Conservation (phyloP, 768 basidiomycete genomes). For the Hygrocybe coccinea region DNA sequence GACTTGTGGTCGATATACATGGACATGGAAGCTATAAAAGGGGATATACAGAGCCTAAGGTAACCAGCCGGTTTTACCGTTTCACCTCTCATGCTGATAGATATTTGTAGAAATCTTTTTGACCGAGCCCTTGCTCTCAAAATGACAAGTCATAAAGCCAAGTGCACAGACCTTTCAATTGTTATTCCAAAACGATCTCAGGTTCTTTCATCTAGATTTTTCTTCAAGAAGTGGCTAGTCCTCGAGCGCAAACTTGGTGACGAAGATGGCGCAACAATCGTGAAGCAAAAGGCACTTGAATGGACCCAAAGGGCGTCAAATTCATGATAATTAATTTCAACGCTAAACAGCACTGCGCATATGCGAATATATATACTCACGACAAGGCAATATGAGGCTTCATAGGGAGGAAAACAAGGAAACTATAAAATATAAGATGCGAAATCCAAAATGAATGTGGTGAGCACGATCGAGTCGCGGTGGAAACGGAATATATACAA, state of each 20-base stretch:
- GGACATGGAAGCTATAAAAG: conserved; percentile 86
- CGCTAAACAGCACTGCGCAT: conserved; percentile 29
- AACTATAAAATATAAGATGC: conserved; percentile 32
- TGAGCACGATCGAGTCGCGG: conserved; percentile 42
- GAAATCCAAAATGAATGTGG: conserved; percentile 55
- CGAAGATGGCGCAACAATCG: conserved; percentile 69
- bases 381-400: conserved; percentile 9
- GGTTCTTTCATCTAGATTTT: conserved; percentile 47
- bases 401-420: conserved; percentile 21
- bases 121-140: conserved; percentile 77
- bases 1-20: conserved; percentile 96
- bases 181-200: conserved; percentile 5
- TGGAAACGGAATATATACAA: conserved; percentile 39
- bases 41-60: conserved; percentile 77
- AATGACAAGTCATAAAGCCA: conserved; percentile 89
- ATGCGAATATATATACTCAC: conserved; percentile 33
- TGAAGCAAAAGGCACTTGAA: conserved; percentile 86
- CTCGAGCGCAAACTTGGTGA: conserved; percentile 85
- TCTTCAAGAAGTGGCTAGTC: conserved; percentile 98
- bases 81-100: neutral
- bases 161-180: conserved; percentile 26
- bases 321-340: conserved; percentile 33
- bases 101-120: conserved; percentile 65
- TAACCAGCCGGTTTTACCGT: conserved; percentile 27
- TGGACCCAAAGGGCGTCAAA: conserved; percentile 71